A percentile compares a stretch with the other conserved stretches of the same genome.
Conservation (phyloP, 1,284 basidiomycete genomes). For the Meripilus lineatus region DNA sequence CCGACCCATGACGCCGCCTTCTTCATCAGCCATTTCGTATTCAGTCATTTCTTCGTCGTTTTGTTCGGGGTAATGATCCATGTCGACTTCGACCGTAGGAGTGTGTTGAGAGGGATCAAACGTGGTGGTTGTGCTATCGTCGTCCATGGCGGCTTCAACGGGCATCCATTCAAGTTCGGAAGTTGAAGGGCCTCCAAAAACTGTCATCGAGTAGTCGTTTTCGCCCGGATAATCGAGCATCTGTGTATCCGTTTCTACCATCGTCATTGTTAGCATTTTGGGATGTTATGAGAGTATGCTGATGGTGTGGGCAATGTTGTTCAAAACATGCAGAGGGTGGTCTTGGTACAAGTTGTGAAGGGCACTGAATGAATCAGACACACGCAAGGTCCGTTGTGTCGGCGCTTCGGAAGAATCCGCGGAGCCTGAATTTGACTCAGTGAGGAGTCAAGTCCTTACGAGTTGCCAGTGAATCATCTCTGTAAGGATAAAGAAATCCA, state of each 20-base stretch:
- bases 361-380: no score
- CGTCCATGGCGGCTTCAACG: conserved; percentile 59
- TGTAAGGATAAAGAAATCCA: no score
- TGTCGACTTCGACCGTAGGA: conserved; percentile 61
- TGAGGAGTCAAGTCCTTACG: no score
- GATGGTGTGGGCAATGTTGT: no score
- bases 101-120: conserved; percentile 7
- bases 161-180: conserved; percentile 46
- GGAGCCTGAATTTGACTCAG: no score
- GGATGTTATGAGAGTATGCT: no score
- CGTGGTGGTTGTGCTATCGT: conserved; percentile 35
- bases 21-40: conserved; percentile 69
- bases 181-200: conserved; percentile 30
- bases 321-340: no score
- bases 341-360: no score
- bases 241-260: conserved; percentile 54
- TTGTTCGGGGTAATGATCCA: conserved; percentile 52
- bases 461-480: no score
- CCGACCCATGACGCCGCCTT: conserved; percentile 30
- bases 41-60: conserved; percentile 50
- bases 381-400: no score
- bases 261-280: conserved; percentile 28
- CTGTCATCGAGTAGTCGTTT: conserved; percentile 59
- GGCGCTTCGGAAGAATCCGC: no score
- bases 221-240: conserved; percentile 66